These are phyloP conservation scores for Ogataea trehaloabstinens DNA, from an alignment of 805 yeast species.

Conservation along the genomic window DNA sequence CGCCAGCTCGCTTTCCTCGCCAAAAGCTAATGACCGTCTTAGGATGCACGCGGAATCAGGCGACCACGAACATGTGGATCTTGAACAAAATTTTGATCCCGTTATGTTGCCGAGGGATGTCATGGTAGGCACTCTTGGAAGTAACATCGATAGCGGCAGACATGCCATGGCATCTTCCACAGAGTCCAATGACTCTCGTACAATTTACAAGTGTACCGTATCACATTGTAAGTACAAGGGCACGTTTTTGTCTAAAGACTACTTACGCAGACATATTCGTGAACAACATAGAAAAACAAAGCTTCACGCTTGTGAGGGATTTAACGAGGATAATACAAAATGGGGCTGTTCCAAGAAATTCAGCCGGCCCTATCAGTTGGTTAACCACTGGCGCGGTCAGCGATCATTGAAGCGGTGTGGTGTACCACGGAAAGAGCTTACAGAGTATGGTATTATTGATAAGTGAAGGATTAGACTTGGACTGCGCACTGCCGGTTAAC, in stretches of 20 bases:
- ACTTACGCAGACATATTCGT: conserved; percentile 29
- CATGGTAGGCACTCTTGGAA: no score
- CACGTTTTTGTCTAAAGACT: conserved; percentile 29
- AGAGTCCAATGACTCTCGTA: conserved; percentile 7
- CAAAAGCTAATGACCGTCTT: conserved; percentile 2
- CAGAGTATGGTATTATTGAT: conserved; percentile 8
- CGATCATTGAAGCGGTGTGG: conserved; percentile 29
- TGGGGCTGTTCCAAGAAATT: conserved; percentile 35
- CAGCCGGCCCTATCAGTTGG: conserved; percentile 33
- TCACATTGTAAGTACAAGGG: conserved; percentile 29
- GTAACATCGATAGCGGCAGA: no score
- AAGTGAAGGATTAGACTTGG: no score
- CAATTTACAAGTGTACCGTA: conserved; percentile 18
- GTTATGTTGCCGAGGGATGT: no score
- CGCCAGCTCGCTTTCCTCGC: conserved; percentile 2
- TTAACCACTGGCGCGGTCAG: conserved; percentile 34
- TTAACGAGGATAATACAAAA: conserved; percentile 15
- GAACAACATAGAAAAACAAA: conserved; percentile 29
- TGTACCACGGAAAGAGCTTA: conserved; percentile 26
- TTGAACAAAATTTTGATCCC: background rate
- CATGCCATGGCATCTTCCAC: conserved; percentile 9
- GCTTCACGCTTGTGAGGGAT: conserved; percentile 27
- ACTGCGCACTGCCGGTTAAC: no score
- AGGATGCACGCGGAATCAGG: background rate
- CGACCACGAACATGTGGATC: conserved; percentile 2